Evolutionary conservation across 768 basidiomycete species (phyloP).

Genomic region (Suillus fuscotomentosus): DNA sequence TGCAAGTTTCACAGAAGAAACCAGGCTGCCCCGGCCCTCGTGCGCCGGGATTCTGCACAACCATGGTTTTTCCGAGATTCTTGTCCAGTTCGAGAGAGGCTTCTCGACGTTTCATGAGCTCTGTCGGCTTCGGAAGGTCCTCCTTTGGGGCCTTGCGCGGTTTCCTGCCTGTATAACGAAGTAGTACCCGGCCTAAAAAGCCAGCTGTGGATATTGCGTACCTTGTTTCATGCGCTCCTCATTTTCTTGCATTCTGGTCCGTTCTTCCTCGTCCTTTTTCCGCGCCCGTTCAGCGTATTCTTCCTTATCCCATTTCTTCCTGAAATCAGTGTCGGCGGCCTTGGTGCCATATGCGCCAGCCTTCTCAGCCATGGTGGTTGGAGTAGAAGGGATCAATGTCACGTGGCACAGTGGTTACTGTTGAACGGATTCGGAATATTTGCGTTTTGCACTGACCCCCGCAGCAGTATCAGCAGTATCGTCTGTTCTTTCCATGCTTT

Average conservation of each 20-base stretch:
- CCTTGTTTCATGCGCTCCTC: slow-evolving; percentile 85
- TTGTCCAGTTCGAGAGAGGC: slow-evolving; percentile 86
- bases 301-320: slow-evolving; percentile 95
- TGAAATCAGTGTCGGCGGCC: slow-evolving; percentile 66
- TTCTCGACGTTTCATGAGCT: slow-evolving; percentile 89
- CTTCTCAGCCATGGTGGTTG: slow-evolving; percentile 27
- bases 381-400: neutral
- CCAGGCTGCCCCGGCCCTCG: slow-evolving; percentile 90
- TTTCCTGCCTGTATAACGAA: slow-evolving; percentile 63
- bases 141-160: slow-evolving; percentile 63
- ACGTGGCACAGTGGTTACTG: neutral
- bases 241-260: slow-evolving; percentile 82
- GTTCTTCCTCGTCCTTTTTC: slow-evolving; percentile 76
- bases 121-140: slow-evolving; percentile 90
- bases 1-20: slow-evolving; percentile 92
- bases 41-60: slow-evolving; percentile 82
- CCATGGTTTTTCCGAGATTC: slow-evolving; percentile 92
- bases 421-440: neutral
- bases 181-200: neutral
- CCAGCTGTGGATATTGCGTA: slow-evolving; percentile 23
- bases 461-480: slow-evolving; percentile 8
- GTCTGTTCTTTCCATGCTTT: slow-evolving; percentile 4
- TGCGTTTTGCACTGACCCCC: neutral
- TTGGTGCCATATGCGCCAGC: slow-evolving; percentile 36
- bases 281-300: slow-evolving; percentile 84